Percentiles rank a stretch among this genome's conserved stretches.
Evolutionary conservation across 192 early-diverging fungal species (phyloP).

Genomic region (Glomus cerebriforme): DNA sequence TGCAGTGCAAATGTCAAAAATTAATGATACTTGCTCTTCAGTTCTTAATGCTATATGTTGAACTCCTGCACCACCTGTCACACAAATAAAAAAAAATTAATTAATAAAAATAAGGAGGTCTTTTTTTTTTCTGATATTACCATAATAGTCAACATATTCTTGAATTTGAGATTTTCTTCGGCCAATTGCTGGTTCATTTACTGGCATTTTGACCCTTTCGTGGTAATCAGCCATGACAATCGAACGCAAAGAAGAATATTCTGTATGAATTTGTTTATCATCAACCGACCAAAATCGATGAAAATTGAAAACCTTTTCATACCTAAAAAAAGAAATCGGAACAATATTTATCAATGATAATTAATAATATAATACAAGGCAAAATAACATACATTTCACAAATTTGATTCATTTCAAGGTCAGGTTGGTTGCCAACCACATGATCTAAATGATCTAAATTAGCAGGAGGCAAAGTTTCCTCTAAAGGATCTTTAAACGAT

Average conservation of each 20-base stretch:
- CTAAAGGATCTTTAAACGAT: conserved; percentile 55
- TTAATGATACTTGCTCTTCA: conserved; percentile 36
- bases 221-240: conserved; percentile 94
- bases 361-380: neutral
- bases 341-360: neutral
- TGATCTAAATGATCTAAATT: conserved; percentile 83
- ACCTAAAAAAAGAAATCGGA: conserved; percentile 37
- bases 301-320: conserved; percentile 92
- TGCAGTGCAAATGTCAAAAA: neutral
- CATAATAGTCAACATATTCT: conserved; percentile 87
- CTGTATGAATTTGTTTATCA: conserved; percentile 93
- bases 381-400: conserved; percentile 58
- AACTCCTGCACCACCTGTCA: conserved; percentile 69
- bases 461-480: conserved; percentile 64
- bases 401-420: conserved; percentile 82
- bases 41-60: conserved; percentile 96
- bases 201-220: conserved; percentile 94
- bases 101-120: neutral
- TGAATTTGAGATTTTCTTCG: conserved; percentile 96
- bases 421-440: conserved; percentile 95
- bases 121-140: conserved; percentile 45
- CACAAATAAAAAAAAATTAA: neutral
- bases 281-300: conserved; percentile 99
- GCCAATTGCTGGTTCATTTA: conserved; percentile 95
- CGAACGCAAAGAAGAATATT: conserved; percentile 91